phyloP scores from a whole-genome alignment of 2,329 filamentous ascomycete species.

The Xylariaceae sp. region DNA sequence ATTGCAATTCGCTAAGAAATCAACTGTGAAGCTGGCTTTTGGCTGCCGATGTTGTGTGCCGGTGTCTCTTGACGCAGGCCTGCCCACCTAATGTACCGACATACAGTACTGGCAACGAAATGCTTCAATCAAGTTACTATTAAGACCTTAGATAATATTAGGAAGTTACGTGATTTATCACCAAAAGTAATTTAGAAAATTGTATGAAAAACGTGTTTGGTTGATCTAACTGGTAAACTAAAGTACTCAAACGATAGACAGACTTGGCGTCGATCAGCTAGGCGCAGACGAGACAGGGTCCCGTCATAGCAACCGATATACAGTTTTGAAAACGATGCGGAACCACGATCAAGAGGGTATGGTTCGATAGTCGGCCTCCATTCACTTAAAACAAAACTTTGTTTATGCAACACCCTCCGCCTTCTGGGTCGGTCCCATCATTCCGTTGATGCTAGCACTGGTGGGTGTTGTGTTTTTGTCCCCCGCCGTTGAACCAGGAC shows the following conservation, averaged over 20 bases:
- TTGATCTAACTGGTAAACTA: conserved; percentile 21
- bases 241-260: conserved; percentile 23
- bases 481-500: conserved; percentile 47
- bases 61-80: too few species aligned
- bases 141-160: not conserved
- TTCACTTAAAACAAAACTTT: conserved; percentile 11
- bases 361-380: conserved; percentile 22
- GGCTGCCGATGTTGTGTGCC: too few species aligned
- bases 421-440: conserved; percentile 50
- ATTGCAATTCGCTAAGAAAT: too few species aligned
- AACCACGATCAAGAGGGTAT: conserved; percentile 30
- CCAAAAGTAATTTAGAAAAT: not conserved
- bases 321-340: conserved; percentile 19
- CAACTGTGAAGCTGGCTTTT: too few species aligned
- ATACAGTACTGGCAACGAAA: too few species aligned
- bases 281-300: conserved; percentile 18
- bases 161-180: not conserved
- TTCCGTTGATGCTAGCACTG: conserved; percentile 51
- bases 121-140: too few species aligned
- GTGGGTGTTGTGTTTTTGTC: conserved; percentile 59
- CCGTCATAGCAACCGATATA: conserved; percentile 24
- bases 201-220: conserved; percentile 2
- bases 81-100: too few species aligned
- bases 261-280: conserved; percentile 21
- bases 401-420: conserved; percentile 42